Percentiles rank a stretch among this genome's conserved stretches.
These are phyloP conservation scores for Monosporascus sp. DNA, from an alignment of 2,329 filamentous ascomycete genomes.

Conservation along the genomic window DNA sequence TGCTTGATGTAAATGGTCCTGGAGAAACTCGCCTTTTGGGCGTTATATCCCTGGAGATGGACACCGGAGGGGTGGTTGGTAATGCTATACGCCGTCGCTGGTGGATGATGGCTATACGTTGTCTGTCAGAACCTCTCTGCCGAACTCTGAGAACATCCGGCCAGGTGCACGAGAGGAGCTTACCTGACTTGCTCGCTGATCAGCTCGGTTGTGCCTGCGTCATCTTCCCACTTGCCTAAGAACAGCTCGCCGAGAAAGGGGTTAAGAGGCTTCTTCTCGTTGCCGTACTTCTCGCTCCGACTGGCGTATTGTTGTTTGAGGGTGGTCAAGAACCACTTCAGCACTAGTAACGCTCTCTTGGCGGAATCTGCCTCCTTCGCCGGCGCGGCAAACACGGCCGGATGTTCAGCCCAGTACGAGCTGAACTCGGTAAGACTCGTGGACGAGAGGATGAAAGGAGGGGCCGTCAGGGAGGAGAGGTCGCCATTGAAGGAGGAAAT, in stretches of 20 bases:
- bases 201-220: slow-evolving; percentile 25
- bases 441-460: slow-evolving; percentile 45
- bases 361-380: slow-evolving; percentile 38
- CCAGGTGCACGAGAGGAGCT: background rate
- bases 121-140: slow-evolving; percentile 1
- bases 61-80: slow-evolving; percentile 37
- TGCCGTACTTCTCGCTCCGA: slow-evolving; percentile 37
- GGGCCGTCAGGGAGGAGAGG: slow-evolving; percentile 47
- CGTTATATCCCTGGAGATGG: slow-evolving; percentile 45
- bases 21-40: slow-evolving; percentile 48
- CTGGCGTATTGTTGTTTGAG: slow-evolving; percentile 45
- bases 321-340: slow-evolving; percentile 43
- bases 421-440: slow-evolving; percentile 45
- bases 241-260: slow-evolving; percentile 50
- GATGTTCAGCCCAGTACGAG: slow-evolving; percentile 46
- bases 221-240: slow-evolving; percentile 30
- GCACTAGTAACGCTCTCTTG: slow-evolving; percentile 40
- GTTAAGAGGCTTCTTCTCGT: slow-evolving; percentile 50
- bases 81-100: slow-evolving; percentile 49
- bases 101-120: slow-evolving; percentile 41
- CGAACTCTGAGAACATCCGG: background rate
- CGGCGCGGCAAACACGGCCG: slow-evolving; percentile 41
- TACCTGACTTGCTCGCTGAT: slow-evolving; percentile 43
- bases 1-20: slow-evolving; percentile 46
- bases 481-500: slow-evolving; percentile 41